Evolutionary conservation across 2,329 filamentous ascomycete genomes (phyloP).

Genomic region (Aureobasidium sp.): DNA sequence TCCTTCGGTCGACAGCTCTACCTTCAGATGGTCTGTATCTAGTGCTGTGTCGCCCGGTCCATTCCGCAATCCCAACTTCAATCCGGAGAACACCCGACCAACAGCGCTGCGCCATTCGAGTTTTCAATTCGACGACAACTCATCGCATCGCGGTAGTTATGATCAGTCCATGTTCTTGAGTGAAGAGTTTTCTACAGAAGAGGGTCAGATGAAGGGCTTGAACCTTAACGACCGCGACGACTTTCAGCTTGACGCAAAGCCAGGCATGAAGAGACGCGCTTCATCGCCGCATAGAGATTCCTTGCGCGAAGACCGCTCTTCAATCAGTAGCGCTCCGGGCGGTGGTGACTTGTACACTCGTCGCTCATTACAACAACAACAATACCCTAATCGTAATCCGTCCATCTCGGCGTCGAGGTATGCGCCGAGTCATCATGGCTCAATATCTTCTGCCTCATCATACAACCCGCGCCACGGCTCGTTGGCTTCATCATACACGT

Average conservation of each 20-base stretch:
- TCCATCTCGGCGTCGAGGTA: slow-evolving; percentile 48
- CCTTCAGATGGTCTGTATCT: slow-evolving; percentile 34
- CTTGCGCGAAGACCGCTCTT: slow-evolving; percentile 39
- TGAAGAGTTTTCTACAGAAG: slow-evolving; percentile 47
- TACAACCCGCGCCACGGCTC: slow-evolving; percentile 54
- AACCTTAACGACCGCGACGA: slow-evolving; percentile 49
- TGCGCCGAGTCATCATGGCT: slow-evolving; percentile 51
- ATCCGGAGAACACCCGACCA: slow-evolving; percentile 23
- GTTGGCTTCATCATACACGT: slow-evolving; percentile 52
- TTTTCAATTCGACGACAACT: slow-evolving; percentile 35
- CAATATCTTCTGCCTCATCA: slow-evolving; percentile 60
- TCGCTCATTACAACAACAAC: slow-evolving; percentile 51
- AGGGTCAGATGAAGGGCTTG: slow-evolving; percentile 44
- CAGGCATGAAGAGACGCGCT: slow-evolving; percentile 57
- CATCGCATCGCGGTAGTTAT: slow-evolving; percentile 55
- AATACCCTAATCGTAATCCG: slow-evolving; percentile 49
- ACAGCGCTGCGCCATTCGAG: slow-evolving; percentile 34
- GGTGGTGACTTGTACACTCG: slow-evolving; percentile 46
- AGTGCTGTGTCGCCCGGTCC: slow-evolving; percentile 37
- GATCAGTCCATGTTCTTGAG: slow-evolving; percentile 51
- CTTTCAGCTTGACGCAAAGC: slow-evolving; percentile 37
- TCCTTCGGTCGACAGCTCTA: slow-evolving; percentile 33
- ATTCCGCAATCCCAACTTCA: slow-evolving; percentile 37
- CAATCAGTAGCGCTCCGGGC: slow-evolving; percentile 37
- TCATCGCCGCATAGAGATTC: slow-evolving; percentile 56